phyloP scores from a whole-genome alignment of 179 eudicot genomes.

The Amaranthus tricolor region DNA sequence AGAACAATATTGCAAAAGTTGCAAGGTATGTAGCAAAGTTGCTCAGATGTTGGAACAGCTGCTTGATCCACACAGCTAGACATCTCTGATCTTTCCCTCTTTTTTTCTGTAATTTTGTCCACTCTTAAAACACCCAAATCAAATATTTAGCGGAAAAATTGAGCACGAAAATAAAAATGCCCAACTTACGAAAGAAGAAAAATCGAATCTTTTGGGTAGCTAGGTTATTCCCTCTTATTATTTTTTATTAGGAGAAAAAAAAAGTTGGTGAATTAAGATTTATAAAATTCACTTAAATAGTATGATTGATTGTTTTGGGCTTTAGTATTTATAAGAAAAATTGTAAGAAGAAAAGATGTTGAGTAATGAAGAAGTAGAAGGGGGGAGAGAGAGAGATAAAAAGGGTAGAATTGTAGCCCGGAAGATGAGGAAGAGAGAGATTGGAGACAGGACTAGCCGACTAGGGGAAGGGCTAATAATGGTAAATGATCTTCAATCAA shows the following conservation, averaged over 20 bases:
- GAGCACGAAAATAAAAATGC: background rate
- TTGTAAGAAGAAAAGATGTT: background rate
- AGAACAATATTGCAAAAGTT: conserved; percentile 76
- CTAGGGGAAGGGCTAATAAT: conserved; percentile 14
- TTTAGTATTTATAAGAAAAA: conserved; percentile 24
- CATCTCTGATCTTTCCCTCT: conserved; percentile 16
- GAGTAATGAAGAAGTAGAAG: background rate
- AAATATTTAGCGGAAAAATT: background rate
- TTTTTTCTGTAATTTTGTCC: conserved; percentile 5
- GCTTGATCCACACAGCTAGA: conserved; percentile 32
- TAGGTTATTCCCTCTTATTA: background rate
- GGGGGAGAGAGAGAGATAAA: conserved; percentile 9
- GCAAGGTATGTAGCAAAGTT: conserved; percentile 85
- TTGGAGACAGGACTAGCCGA: background rate
- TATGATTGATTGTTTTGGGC: conserved; percentile 6
- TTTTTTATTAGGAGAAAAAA: background rate
- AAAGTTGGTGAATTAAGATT: conserved; percentile 11
- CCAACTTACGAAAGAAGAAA: conserved; percentile 31
- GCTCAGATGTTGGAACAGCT: conserved; percentile 26
- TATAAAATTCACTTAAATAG: conserved; percentile 7
- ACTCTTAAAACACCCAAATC: background rate
- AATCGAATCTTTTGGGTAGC: background rate
- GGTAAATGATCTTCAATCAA: conserved; percentile 29
- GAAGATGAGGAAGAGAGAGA: conserved; percentile 29
- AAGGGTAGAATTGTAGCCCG: conserved; percentile 16